phyloP scores from a whole-genome alignment of 2,329 filamentous ascomycete species.

The Aspergillus chevalieri region DNA sequence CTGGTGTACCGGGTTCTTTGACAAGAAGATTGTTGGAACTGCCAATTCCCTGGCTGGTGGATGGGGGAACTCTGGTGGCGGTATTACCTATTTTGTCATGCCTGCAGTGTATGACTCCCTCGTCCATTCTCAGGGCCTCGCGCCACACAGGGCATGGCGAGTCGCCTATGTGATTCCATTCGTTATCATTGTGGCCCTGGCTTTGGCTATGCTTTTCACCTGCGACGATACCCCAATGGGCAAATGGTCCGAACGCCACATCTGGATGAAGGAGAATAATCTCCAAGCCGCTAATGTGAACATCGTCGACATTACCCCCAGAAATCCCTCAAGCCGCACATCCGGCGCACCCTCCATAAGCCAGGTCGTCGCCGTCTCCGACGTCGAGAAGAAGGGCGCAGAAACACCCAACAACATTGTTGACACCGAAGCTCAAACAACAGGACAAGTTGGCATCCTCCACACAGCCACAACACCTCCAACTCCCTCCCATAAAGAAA shows the following conservation, averaged over 20 bases:
- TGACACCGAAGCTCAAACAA: conserved; percentile 38
- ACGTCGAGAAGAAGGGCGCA: conserved; percentile 30
- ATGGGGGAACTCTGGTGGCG: conserved; percentile 80
- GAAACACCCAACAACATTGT: conserved; percentile 18
- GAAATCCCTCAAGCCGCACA: conserved; percentile 12
- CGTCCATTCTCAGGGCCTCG: conserved; percentile 53
- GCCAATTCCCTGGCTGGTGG: conserved; percentile 81
- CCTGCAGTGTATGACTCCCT: conserved; percentile 80
- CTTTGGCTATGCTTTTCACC: conserved; percentile 62
- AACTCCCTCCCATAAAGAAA: conserved; percentile 58
- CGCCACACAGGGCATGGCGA: conserved; percentile 68
- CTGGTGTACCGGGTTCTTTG: conserved; percentile 88
- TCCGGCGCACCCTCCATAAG: conserved; percentile 20
- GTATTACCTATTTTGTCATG: conserved; percentile 92
- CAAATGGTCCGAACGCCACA: conserved; percentile 67
- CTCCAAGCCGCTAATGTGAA: conserved; percentile 16
- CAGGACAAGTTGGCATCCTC: conserved; percentile 45
- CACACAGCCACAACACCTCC: conserved; percentile 56
- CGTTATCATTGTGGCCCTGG: conserved; percentile 63
- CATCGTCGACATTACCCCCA: conserved; percentile 25
- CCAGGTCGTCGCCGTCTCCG: conserved; percentile 11
- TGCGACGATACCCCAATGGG: conserved; percentile 80
- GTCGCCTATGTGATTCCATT: conserved; percentile 80
- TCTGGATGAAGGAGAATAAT: conserved; percentile 45
- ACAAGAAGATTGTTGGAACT: conserved; percentile 85